A percentile compares a stretch with the other conserved stretches of the same genome.
Evolutionary conservation across 2,329 filamentous ascomycete genomes (phyloP).

Genomic region (Penicillium aurantiogriseum): DNA sequence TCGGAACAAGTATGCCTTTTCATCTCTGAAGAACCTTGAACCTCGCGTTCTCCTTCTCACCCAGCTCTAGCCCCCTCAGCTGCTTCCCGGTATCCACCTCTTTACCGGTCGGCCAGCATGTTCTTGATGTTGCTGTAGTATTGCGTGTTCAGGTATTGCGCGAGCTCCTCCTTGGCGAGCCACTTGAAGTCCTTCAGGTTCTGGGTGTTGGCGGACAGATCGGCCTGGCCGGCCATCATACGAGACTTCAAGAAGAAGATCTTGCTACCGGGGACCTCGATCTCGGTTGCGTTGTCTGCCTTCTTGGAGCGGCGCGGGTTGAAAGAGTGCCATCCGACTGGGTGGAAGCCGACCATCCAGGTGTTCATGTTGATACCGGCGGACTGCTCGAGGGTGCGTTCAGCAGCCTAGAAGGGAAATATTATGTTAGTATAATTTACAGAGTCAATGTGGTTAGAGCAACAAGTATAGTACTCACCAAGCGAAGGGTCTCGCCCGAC

Average conservation of each 20-base stretch:
- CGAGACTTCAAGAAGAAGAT: constrained; percentile 94
- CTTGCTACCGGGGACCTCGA: constrained; percentile 66
- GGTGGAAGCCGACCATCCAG: constrained; percentile 90
- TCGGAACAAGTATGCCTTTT: constrained; percentile 15
- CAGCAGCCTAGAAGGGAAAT: constrained; percentile 64
- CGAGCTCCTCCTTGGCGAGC: constrained; percentile 85
- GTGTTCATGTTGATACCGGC: constrained; percentile 97
- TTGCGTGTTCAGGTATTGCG: constrained; percentile 60
- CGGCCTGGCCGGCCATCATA: constrained; percentile 94
- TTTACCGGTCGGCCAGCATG: constrained; percentile 76
- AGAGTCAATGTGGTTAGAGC: neutral
- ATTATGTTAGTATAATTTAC: constrained; percentile 7
- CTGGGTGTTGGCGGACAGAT: constrained; percentile 69
- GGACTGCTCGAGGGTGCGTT: constrained; percentile 71
- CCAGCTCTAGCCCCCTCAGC: neutral
- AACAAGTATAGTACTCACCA: constrained; percentile 59
- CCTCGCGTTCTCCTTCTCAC: neutral
- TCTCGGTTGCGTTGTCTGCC: constrained; percentile 37
- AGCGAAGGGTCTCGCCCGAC: constrained; percentile 72
- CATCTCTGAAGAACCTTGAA: constrained; percentile 5
- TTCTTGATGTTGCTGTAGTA: constrained; percentile 77
- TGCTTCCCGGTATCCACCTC: neutral
- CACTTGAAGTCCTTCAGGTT: constrained; percentile 84
- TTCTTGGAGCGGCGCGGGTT: constrained; percentile 44
- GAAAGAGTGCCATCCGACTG: constrained; percentile 73